phyloP scores from a whole-genome alignment of 2,329 filamentous ascomycete species.

The Ophioceras dolichostomum region DNA sequence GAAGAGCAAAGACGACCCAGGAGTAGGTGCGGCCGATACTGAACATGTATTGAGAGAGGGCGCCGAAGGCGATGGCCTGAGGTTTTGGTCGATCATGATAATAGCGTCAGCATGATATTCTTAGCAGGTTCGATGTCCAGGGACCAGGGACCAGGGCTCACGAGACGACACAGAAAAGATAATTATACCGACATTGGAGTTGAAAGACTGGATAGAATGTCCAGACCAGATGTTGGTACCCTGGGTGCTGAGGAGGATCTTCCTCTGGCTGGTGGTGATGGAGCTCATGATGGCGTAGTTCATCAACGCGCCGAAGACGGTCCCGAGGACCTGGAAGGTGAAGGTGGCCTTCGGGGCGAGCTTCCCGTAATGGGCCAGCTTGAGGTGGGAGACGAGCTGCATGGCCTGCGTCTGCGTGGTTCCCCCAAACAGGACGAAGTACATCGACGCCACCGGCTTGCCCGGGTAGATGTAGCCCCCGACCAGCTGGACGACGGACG shows the following conservation, averaged over 20 bases:
- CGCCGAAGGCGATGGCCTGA: constrained; percentile 14
- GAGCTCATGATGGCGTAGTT: constrained; percentile 32
- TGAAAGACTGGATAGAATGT: constrained; percentile 23
- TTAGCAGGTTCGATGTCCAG: too few species aligned
- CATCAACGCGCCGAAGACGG: constrained; percentile 20
- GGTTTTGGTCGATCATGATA: constrained; percentile 3
- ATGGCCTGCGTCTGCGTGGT: constrained; percentile 19
- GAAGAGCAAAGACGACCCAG: constrained; percentile 20
- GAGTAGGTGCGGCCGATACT: constrained; percentile 19
- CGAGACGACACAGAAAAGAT: too few species aligned
- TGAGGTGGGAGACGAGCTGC: constrained; percentile 19
- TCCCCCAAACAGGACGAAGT: constrained; percentile 24
- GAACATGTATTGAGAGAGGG: constrained; percentile 20
- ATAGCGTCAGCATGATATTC: too few species aligned
- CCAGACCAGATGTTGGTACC: constrained; percentile 27
- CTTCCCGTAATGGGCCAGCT: constrained; percentile 24
- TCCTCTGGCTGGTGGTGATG: constrained; percentile 21
- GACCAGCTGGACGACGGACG: constrained; percentile 27
- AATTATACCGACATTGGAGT: constrained; percentile 9
- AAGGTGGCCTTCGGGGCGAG: constrained; percentile 29
- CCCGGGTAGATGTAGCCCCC: constrained; percentile 31
- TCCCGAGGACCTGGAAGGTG: constrained; percentile 22
- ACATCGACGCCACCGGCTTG: constrained; percentile 27
- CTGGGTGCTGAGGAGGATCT: constrained; percentile 20
- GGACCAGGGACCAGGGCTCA: too few species aligned